A percentile compares a stretch with the other conserved stretches of the same genome.
phyloP scores from a whole-genome alignment of 495 filamentous ascomycete genomes.

The Pyrenula massariospora region DNA sequence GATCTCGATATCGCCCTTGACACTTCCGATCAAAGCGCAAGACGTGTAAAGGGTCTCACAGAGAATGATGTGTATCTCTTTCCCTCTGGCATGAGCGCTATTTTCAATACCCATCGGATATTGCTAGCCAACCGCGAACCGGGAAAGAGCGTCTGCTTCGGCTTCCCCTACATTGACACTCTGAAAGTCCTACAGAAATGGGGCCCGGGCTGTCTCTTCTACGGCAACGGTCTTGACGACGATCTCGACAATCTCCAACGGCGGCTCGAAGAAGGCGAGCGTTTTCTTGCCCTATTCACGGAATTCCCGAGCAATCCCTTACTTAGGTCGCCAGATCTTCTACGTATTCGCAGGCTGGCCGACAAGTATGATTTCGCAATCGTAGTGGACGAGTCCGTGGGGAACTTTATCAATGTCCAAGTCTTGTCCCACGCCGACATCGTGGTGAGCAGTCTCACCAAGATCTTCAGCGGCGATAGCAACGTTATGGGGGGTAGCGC shows the following conservation, averaged over 20 bases:
- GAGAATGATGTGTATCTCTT: conserved; percentile 86
- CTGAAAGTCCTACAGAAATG: conserved; percentile 92
- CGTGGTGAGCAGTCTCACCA: conserved; percentile 87
- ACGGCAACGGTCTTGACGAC: conserved; percentile 67
- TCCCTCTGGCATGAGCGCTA: conserved; percentile 87
- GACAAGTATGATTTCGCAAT: conserved; percentile 81
- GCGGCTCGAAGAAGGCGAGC: conserved; percentile 59
- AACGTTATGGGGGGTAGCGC: conserved; percentile 95
- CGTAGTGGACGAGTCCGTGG: conserved; percentile 90
- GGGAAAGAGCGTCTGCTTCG: conserved; percentile 29
- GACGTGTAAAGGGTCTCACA: conserved; percentile 56
- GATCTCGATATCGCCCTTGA: conserved; percentile 56
- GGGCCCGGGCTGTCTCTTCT: conserved; percentile 83
- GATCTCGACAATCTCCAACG: conserved; percentile 81
- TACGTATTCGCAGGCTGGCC: conserved; percentile 65
- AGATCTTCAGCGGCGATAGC: conserved; percentile 92
- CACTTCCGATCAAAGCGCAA: conserved; percentile 18
- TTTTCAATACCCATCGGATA: conserved; percentile 74
- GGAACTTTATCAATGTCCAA: conserved; percentile 91
- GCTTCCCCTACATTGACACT: conserved; percentile 93
- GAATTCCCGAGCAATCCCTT: conserved; percentile 93
- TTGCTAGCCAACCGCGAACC: conserved; percentile 41
- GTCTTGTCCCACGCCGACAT: conserved; percentile 82
- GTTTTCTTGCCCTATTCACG: conserved; percentile 77
- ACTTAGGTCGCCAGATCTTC: conserved; percentile 71